These are phyloP conservation scores for Xanthoparmelia taractica DNA, from an alignment of 495 filamentous ascomycete species.

Conservation along the genomic window DNA sequence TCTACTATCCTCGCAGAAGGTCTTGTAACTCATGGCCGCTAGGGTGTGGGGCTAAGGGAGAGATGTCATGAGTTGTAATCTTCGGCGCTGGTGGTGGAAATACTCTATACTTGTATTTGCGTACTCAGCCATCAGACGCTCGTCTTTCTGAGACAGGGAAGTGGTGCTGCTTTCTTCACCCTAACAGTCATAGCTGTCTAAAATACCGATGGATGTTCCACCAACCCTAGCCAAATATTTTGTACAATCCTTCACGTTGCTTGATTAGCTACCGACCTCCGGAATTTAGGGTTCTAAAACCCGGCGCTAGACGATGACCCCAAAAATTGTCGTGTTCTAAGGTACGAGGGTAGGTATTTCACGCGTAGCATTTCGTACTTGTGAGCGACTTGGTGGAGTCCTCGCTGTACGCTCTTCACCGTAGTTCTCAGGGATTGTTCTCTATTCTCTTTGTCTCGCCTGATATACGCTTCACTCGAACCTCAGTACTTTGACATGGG, in stretches of 20 bases:
- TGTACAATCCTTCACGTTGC: too few species aligned
- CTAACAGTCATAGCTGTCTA: not conserved
- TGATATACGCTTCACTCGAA: not conserved
- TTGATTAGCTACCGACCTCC: too few species aligned
- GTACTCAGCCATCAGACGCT: not conserved
- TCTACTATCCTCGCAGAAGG: not conserved
- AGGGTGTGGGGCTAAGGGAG: not conserved
- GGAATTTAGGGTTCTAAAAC: not conserved
- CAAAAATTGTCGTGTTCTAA: not conserved
- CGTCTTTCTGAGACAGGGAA: too few species aligned
- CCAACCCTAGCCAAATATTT: too few species aligned
- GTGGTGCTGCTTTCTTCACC: too few species aligned
- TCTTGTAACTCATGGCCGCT: not conserved
- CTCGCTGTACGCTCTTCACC: not conserved
- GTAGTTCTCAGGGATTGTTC: not conserved
- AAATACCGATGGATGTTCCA: not conserved
- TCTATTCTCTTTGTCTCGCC: not conserved
- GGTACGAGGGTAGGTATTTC: too few species aligned
- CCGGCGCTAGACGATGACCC: constrained; percentile 14
- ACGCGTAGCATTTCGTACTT: not conserved
- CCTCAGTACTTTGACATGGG: not conserved
- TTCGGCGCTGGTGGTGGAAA: not conserved
- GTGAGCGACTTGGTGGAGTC: not conserved
- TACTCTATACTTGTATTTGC: not conserved
- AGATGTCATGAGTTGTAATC: not conserved